phyloP scores from a whole-genome alignment of 2,329 filamentous ascomycete genomes.

The Hypoxylon sp. region DNA sequence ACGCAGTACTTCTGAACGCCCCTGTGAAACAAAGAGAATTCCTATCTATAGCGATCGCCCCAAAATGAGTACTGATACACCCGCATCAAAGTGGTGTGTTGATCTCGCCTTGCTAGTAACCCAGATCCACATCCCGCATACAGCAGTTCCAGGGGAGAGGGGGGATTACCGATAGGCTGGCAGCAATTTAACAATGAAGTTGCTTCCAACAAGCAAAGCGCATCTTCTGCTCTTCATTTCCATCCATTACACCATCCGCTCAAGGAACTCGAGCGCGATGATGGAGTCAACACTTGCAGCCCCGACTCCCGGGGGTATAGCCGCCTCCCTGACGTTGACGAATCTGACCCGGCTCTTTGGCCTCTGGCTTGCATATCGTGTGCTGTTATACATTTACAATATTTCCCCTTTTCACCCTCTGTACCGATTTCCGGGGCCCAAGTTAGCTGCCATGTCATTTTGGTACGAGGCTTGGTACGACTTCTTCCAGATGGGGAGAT shows the following conservation, averaged over 20 bases:
- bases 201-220: neutral
- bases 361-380: neutral
- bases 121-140: neutral
- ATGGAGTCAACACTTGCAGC: neutral
- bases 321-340: neutral
- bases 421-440: neutral
- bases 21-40: neutral
- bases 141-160: neutral
- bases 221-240: neutral
- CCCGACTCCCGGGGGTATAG: neutral
- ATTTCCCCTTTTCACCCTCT: neutral
- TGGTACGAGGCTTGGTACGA: slow-evolving; percentile 13
- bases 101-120: neutral
- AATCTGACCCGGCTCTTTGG: neutral
- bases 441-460: neutral
- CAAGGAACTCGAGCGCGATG: neutral
- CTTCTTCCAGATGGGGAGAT: slow-evolving; percentile 14
- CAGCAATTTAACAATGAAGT: neutral
- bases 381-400: neutral
- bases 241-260: neutral
- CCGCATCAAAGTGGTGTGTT: neutral
- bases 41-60: neutral
- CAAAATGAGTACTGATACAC: neutral
- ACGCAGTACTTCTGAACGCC: neutral
- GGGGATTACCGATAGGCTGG: neutral